phyloP scores from a whole-genome alignment of 2,329 filamentous ascomycete genomes.

The Tolypocladium ovalisporum region DNA sequence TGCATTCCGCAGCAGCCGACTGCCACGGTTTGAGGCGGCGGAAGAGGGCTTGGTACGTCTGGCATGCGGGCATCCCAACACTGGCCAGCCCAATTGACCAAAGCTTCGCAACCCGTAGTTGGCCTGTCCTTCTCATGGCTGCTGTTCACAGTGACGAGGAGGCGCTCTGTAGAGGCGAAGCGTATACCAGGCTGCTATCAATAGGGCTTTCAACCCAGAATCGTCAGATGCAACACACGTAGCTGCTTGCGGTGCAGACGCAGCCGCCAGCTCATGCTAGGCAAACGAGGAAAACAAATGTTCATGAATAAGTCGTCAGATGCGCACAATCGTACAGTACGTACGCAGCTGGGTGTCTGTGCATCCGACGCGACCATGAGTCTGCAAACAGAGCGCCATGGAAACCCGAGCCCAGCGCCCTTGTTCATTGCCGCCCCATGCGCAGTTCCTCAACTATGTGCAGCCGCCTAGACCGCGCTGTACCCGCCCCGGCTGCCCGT shows the following conservation, averaged over 20 bases:
- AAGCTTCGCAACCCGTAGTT: too few relatives aligned
- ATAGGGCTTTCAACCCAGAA: neutral
- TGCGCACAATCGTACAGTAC: neutral
- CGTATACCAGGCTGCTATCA: neutral
- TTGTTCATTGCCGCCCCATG: too few relatives aligned
- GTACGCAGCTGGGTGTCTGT: neutral
- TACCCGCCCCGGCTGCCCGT: slow-evolving; percentile 81
- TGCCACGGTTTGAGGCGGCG: too few relatives aligned
- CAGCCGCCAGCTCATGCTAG: neutral
- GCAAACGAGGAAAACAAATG: neutral
- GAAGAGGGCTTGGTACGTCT: too few relatives aligned
- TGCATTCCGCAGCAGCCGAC: too few relatives aligned
- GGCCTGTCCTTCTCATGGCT: too few relatives aligned
- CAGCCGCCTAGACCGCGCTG: slow-evolving; percentile 62
- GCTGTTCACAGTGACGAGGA: too few relatives aligned
- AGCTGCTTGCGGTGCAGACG: neutral
- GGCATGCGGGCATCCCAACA: too few relatives aligned
- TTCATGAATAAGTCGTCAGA: neutral
- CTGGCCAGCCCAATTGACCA: too few relatives aligned
- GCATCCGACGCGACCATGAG: neutral
- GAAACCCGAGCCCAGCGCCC: neutral
- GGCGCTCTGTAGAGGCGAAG: too few relatives aligned
- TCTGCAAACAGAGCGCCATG: neutral
- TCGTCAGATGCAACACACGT: neutral
- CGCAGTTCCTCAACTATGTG: neutral